Conservation (phyloP, 2,329 filamentous ascomycete species). For the Elsinoe necatrix region DNA sequence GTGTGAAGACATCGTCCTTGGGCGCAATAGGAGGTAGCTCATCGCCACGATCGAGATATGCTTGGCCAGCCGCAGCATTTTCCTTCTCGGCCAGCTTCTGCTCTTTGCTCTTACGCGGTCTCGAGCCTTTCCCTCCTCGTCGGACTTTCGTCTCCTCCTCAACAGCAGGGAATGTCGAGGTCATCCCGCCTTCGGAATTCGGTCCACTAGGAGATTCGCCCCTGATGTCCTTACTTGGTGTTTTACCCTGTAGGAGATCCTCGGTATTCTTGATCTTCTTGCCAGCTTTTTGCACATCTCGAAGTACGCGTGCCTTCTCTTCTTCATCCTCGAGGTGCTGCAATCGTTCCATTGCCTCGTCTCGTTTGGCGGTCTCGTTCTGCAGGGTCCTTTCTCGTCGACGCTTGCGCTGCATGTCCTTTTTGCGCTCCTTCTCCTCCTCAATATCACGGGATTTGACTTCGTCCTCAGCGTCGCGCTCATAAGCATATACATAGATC, state of each 20-base stretch:
- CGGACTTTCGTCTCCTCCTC: slow-evolving; percentile 20
- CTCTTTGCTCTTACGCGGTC: slow-evolving; percentile 81
- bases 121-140: slow-evolving; percentile 24
- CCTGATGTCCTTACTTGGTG: slow-evolving; percentile 62
- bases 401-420: slow-evolving; percentile 97
- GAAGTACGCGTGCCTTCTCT: slow-evolving; percentile 70
- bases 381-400: slow-evolving; percentile 90
- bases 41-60: slow-evolving; percentile 69
- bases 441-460: slow-evolving; percentile 84
- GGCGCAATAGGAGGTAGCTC: slow-evolving; percentile 56
- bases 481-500: slow-evolving; percentile 68
- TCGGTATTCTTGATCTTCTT: slow-evolving; percentile 91
- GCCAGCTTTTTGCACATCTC: slow-evolving; percentile 79
- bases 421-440: slow-evolving; percentile 97
- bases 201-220: slow-evolving; percentile 64
- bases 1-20: slow-evolving; percentile 42
- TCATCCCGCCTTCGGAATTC: slow-evolving; percentile 75
- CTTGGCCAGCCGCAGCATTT: slow-evolving; percentile 79
- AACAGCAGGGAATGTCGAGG: slow-evolving; percentile 65
- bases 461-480: slow-evolving; percentile 71
- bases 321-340: slow-evolving; percentile 71
- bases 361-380: slow-evolving; percentile 76
- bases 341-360: slow-evolving; percentile 68
- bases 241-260: slow-evolving; percentile 75
- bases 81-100: slow-evolving; percentile 62